Conservation (phyloP, 257 asterid species). For the Solanum microdontum region DNA sequence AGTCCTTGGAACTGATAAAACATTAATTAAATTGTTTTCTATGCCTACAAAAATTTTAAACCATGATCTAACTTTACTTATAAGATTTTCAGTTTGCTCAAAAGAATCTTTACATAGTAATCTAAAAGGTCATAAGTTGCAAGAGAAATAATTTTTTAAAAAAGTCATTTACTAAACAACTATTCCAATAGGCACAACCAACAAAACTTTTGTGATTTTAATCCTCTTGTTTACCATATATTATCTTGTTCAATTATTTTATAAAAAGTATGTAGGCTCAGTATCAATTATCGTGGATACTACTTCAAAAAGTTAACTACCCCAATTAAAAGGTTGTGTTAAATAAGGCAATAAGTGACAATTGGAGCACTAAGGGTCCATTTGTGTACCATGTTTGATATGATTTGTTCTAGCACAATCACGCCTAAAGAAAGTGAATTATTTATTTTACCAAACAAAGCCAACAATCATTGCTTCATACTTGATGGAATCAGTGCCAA, state of each 20-base stretch:
- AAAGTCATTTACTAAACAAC: not conserved
- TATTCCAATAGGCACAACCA: not conserved
- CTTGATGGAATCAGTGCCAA: not conserved
- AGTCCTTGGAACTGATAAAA: not conserved
- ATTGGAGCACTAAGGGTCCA: not conserved
- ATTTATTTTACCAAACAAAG: not conserved
- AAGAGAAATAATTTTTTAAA: not conserved
- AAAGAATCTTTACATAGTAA: accelerated
- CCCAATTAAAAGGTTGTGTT: not conserved
- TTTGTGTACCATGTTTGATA: not conserved
- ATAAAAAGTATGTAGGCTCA: not conserved
- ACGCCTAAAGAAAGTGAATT: not conserved
- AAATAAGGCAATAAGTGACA: not conserved
- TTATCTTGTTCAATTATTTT: not conserved
- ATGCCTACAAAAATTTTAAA: too few species aligned
- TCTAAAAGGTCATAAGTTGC: not conserved
- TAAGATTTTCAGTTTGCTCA: not conserved
- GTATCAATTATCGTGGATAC: not conserved
- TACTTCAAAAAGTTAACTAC: not conserved
- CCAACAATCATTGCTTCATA: not conserved
- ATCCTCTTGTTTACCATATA: not conserved
- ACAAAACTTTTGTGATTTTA: not conserved
- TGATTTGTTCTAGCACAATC: not conserved
- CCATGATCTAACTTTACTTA: not conserved
- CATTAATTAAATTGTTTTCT: not conserved